Evolutionary conservation across 805 yeast species (phyloP), one percentile per base, ranked within the genome.

Genomic region (Wickerhamiella galacta): DNA sequence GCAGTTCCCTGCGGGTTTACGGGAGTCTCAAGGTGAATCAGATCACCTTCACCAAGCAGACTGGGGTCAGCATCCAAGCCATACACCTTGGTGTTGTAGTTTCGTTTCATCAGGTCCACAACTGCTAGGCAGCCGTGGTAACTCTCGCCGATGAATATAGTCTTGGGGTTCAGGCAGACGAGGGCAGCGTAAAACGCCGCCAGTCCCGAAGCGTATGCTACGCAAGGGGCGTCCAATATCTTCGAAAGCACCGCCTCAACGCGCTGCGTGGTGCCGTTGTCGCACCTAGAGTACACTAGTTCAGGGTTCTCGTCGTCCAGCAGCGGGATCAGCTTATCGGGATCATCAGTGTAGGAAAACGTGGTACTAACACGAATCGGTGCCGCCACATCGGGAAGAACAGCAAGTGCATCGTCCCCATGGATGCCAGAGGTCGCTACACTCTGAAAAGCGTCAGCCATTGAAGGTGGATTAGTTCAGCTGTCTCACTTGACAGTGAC

Each of bases 311-410:
- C 31, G 24, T 42, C 39, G 36, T 45, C 45, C 24, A 53, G 52
- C 3, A 51, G 54, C 6, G 72, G 63, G 10, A 58, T 47, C 28
- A 79, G 59, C 16, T 71, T 57, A 0, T 50, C 59, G 1, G 85
- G 82, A 39, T 78, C 66, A 3, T 61, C 51, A 19, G 67, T 54
- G 53, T 83, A 85, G 34, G 69, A 63, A 53, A 60, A 83, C 1
- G 93, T 85, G 1, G 95, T 77, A 2, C 90, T 54, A 3, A 80
- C 75, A 40, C 78, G 79, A 38, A 85, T 74, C 16, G 95, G 93
- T 5, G 87, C 74, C 1, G 75, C 72, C 8, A 54, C 56, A 38
- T 58, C 65, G 21, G 41, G 26, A 22, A 47, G 30, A 11, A 30
- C 44, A 3, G 57, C 49, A 14, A 53, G 30, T 4, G 53, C 57